Base-by-base conservation (phyloP, 2,329 filamentous ascomycete genomes). In the Botryotinia globosa region DNA sequence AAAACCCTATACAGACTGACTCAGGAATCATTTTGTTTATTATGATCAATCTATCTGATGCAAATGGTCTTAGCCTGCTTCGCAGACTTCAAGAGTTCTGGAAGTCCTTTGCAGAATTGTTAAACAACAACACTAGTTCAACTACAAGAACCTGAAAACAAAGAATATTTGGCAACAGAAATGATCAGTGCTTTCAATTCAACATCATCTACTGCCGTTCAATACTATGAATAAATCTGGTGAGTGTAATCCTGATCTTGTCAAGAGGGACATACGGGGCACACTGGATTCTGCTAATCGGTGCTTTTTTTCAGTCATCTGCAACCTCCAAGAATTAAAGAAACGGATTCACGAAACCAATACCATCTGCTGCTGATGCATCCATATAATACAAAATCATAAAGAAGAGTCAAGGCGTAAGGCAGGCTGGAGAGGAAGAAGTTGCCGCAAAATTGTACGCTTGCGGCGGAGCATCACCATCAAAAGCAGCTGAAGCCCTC, bases 121-220 rank as follows among this genome's bases (percentile, higher is more conserved):
- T 48, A 5, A 9, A 25, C 29, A 34, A 34, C 39, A 7, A 37
- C 10, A 34, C 7, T 16, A 9, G 8, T 9, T 48, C 18, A 34
- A 34, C 9, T 16, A 34, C 20, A 64, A 64, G 29, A 22, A 14
- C 9, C 14, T 25, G 5, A 29, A 25, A 20, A 34, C 3, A 29
- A 65, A 34, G 6, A 1, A 9, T 42, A 4, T 12, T 8, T 48
- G 42, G 10, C 2, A 34, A 3, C 10, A 65, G 5, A 3, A 44
- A 48, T 18, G 0, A 8, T 34, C 0, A 48, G 1, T 14, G 25
- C 6, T 3, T 48, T 22, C 4, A 34, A 9, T n/a, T 9, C 3
- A 9, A 9, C 42, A 65, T 22, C 20, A n/a, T 16, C 18, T 25
- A 14, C 12, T 48, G 16, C 16, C 42, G 22, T 20, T 48, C 8